Conservation (phyloP, 352 stramenopile genomes). For the Globisporangium yorkense region DNA sequence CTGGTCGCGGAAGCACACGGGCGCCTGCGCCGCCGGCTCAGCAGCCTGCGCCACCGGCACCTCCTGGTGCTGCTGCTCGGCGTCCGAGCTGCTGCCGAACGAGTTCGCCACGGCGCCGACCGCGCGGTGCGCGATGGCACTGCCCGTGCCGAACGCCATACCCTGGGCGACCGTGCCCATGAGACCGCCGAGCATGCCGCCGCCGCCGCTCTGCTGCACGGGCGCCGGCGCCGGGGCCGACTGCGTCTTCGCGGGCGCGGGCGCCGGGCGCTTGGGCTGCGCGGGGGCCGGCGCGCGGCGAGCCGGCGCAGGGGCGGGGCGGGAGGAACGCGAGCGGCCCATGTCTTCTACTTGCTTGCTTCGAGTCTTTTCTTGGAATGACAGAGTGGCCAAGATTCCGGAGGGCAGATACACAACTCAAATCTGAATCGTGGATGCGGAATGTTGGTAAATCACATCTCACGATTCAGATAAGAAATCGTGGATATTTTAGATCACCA, state of each 20-base stretch:
- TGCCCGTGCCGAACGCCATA: slow-evolving; percentile 98
- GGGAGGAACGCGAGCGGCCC: slow-evolving; percentile 65
- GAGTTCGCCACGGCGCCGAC: slow-evolving; percentile 73
- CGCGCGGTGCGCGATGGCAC: slow-evolving; percentile 92
- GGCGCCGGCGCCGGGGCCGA: slow-evolving; percentile 45
- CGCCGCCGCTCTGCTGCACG: slow-evolving; percentile 40
- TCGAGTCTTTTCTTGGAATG: slow-evolving; percentile 11
- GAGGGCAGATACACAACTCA: too few relatives aligned
- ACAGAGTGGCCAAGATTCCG: too few relatives aligned
- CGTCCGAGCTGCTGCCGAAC: slow-evolving; percentile 50
- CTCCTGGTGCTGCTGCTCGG: slow-evolving; percentile 15
- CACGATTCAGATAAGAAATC: too few relatives aligned
- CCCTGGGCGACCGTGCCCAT: slow-evolving; percentile 94
- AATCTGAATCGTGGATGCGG: too few relatives aligned
- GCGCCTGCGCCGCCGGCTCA: slow-evolving; percentile 31
- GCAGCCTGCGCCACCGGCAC: slow-evolving; percentile 23
- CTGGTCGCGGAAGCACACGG: slow-evolving; percentile 68
- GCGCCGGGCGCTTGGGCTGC: slow-evolving; percentile 24
- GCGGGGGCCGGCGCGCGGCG: slow-evolving; percentile 29
- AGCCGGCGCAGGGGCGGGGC: slow-evolving; percentile 36
- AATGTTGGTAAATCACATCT: too few relatives aligned
- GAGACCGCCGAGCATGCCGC: slow-evolving; percentile 92
- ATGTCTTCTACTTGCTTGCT: slow-evolving; percentile 21
- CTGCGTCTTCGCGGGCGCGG: slow-evolving; percentile 47
- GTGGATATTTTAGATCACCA: too few relatives aligned